phyloP scores from a whole-genome alignment of 805 yeast species.

The Barnettozyma vustinii region DNA sequence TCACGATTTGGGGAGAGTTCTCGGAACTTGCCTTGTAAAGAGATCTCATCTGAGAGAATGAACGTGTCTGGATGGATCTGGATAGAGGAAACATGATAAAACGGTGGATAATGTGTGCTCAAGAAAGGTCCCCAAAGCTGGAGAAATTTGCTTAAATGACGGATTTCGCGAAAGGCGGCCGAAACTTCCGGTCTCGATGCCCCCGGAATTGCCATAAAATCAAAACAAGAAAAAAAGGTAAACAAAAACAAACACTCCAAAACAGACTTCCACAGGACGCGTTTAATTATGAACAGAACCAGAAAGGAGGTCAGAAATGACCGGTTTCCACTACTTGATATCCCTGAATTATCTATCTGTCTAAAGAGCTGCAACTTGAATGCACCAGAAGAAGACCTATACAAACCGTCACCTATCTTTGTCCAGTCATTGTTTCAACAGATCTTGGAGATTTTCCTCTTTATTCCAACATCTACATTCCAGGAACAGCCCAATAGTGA shows the following conservation, averaged over 20 bases:
- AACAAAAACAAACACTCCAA: background rate
- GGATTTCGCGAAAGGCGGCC: background rate
- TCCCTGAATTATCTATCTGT: constrained; percentile 52
- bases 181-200: background rate
- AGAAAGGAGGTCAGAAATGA: constrained; percentile 30
- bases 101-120: background rate
- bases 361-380: constrained; percentile 56
- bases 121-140: background rate
- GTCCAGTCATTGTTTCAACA: constrained; percentile 53
- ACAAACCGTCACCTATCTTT: constrained; percentile 53
- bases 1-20: constrained; percentile 21
- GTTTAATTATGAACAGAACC: background rate
- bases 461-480: constrained; percentile 28
- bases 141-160: background rate
- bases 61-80: constrained; percentile 4
- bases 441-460: constrained; percentile 55
- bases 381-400: constrained; percentile 54
- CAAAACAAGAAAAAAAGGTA: constrained; percentile 4
- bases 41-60: constrained; percentile 7
- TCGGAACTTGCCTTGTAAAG: constrained; percentile 7
- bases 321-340: constrained; percentile 57
- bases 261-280: background rate
- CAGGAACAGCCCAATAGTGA: constrained; percentile 1
- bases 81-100: background rate
- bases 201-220: constrained; percentile 9